A percentile compares a stretch with the other conserved stretches of the same genome.
These are phyloP conservation scores for Aspergillus latus DNA, from an alignment of 2,329 filamentous ascomycete species.

Conservation along the genomic window DNA sequence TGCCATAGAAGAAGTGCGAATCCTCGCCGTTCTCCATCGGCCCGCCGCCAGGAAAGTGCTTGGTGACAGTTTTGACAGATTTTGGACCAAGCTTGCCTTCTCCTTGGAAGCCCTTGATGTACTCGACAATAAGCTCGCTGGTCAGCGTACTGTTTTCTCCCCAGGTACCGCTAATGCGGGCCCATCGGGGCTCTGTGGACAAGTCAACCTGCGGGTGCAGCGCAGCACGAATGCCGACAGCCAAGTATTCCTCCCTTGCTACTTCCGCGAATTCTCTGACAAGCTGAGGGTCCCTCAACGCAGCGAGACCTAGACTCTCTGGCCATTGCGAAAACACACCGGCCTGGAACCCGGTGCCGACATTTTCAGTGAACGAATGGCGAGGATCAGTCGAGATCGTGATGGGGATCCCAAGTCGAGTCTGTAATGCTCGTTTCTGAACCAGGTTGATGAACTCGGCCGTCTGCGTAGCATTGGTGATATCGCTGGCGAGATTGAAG, in stretches of 20 bases:
- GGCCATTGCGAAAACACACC: conserved; percentile 54
- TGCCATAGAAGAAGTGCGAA: conserved; percentile 5
- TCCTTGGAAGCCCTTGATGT: conserved; percentile 3
- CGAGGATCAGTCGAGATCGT: neutral
- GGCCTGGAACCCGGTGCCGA: conserved; percentile 45
- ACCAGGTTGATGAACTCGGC: neutral
- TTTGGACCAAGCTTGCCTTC: neutral
- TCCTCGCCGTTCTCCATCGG: conserved; percentile 2
- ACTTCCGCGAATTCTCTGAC: conserved; percentile 52
- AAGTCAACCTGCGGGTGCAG: conserved; percentile 7
- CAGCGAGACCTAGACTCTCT: conserved; percentile 52
- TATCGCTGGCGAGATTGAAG: conserved; percentile 3
- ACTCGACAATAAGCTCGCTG: neutral
- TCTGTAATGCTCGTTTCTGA: neutral
- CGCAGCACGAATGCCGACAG: conserved; percentile 4
- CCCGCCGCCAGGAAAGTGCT: conserved; percentile 6
- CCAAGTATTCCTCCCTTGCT: conserved; percentile 48
- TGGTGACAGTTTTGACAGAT: neutral
- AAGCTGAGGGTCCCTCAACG: conserved; percentile 46
- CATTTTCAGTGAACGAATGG: conserved; percentile 1
- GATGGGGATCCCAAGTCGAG: conserved; percentile 4
- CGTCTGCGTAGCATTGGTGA: neutral
- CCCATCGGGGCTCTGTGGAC: conserved; percentile 1
- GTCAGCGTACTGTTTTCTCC: conserved; percentile 1
- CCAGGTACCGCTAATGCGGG: neutral